Evolutionary conservation across 2,329 filamentous ascomycete genomes (phyloP).

Genomic region (Exserohilum rostratum): DNA sequence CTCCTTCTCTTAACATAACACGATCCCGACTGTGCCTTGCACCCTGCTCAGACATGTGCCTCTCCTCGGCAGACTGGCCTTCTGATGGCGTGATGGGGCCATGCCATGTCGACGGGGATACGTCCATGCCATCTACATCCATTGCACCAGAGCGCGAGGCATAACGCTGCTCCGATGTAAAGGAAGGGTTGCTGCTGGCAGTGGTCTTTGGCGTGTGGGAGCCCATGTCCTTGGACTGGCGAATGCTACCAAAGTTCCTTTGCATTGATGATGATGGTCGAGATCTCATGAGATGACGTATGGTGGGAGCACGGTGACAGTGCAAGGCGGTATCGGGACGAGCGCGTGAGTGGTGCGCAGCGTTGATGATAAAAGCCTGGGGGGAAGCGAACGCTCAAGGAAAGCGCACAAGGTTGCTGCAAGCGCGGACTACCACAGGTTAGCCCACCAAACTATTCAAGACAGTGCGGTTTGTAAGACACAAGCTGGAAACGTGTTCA

Average conservation of each 20-base stretch:
- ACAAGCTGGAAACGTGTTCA: conserved; percentile 49
- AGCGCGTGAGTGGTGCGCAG: conserved; percentile 22
- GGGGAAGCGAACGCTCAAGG: conserved; percentile 37
- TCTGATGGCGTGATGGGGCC: conserved; percentile 26
- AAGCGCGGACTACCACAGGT: conserved; percentile 46
- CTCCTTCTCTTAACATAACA: conserved; percentile 12
- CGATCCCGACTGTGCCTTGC: conserved; percentile 11
- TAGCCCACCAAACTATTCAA: conserved; percentile 47
- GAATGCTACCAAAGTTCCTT: conserved; percentile 27
- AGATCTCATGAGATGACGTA: conserved; percentile 33
- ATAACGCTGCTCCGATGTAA: conserved; percentile 25
- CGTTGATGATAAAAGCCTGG: conserved; percentile 31
- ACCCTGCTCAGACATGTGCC: conserved; percentile 18
- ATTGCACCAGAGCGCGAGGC: conserved; percentile 23
- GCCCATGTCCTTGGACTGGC: conserved; percentile 37
- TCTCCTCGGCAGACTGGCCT: conserved; percentile 24
- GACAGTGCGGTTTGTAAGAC: conserved; percentile 46
- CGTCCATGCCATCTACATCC: conserved; percentile 23
- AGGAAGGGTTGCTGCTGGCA: conserved; percentile 33
- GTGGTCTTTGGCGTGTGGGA: conserved; percentile 39
- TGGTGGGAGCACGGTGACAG: conserved; percentile 18
- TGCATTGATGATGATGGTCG: conserved; percentile 23
- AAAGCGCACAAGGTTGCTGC: conserved; percentile 37
- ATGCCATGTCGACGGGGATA: conserved; percentile 33
- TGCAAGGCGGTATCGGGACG: conserved; percentile 17